These are phyloP conservation scores for Amanita molliuscula DNA, from an alignment of 768 basidiomycete genomes.

Conservation along the genomic window DNA sequence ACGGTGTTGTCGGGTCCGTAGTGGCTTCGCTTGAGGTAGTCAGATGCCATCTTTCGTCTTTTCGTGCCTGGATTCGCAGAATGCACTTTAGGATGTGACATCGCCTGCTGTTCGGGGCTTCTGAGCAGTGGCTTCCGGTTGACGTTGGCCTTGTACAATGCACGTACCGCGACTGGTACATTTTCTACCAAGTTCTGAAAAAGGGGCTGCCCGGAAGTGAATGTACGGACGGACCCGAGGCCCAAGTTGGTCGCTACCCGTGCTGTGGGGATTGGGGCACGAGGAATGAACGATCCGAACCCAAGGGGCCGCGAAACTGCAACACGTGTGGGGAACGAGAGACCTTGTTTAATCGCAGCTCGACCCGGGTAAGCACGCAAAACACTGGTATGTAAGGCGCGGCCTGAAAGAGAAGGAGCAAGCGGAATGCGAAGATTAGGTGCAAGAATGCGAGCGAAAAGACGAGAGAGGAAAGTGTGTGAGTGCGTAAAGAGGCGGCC, in stretches of 20 bases:
- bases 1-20: neutral
- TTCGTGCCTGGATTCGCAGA: neutral
- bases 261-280: slow-evolving; percentile 31
- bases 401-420: slow-evolving; percentile 16
- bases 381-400: slow-evolving; percentile 20
- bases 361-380: slow-evolving; percentile 15
- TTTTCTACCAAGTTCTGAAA: slow-evolving; percentile 77
- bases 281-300: slow-evolving; percentile 43
- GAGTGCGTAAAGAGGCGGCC: slow-evolving; percentile 42
- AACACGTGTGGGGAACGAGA: slow-evolving; percentile 47
- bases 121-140: slow-evolving; percentile 28
- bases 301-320: slow-evolving; percentile 37
- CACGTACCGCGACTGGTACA: slow-evolving; percentile 65
- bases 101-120: neutral
- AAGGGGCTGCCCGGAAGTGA: slow-evolving; percentile 61
- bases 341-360: slow-evolving; percentile 33
- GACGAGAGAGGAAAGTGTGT: slow-evolving; percentile 40
- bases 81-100: neutral
- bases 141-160: slow-evolving; percentile 67
- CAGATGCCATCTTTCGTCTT: neutral
- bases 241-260: slow-evolving; percentile 60
- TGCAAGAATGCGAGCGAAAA: slow-evolving; percentile 47
- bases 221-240: slow-evolving; percentile 66
- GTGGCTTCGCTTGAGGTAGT: neutral
- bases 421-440: slow-evolving; percentile 33